These are phyloP conservation scores for Populus nigra DNA, from an alignment of 345 rosid species.

Conservation along the genomic window DNA sequence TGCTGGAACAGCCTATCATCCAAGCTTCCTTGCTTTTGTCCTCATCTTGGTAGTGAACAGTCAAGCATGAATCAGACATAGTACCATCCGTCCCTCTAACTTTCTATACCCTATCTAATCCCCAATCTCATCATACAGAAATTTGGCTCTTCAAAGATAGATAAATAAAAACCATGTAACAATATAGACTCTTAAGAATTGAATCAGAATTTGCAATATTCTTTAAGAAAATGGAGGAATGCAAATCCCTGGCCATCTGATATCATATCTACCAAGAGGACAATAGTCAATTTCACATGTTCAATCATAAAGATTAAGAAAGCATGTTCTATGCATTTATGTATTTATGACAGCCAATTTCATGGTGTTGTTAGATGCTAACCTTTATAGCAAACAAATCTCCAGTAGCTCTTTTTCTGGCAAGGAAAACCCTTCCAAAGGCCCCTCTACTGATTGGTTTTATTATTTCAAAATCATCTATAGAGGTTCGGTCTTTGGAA, in stretches of 20 bases:
- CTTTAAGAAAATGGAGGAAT: neutral
- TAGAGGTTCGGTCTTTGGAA: conserved; percentile 84
- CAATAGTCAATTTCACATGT: neutral
- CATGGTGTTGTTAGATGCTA: conserved; percentile 19
- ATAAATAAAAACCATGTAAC: neutral
- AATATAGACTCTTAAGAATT: neutral
- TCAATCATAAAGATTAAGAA: neutral
- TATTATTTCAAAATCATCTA: conserved; percentile 96
- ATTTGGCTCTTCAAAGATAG: neutral
- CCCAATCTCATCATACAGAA: neutral
- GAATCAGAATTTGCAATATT: neutral
- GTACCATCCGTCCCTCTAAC: neutral
- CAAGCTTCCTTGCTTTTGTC: neutral
- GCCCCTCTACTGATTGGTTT: conserved; percentile 98
- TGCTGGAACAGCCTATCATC: neutral
- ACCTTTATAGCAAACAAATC: conserved; percentile 97
- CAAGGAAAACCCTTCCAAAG: conserved; percentile 90
- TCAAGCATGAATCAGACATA: neutral
- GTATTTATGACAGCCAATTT: conserved; percentile 9
- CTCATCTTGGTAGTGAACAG: neutral
- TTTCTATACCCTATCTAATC: neutral
- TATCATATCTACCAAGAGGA: neutral
- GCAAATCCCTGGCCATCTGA: neutral
- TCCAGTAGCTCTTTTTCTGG: conserved; percentile 86
- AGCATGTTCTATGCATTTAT: neutral